Percentiles rank a stretch among this genome's conserved stretches.
These are phyloP conservation scores for Mycena rebaudengoi DNA, from an alignment of 768 basidiomycete genomes.

Conservation along the genomic window DNA sequence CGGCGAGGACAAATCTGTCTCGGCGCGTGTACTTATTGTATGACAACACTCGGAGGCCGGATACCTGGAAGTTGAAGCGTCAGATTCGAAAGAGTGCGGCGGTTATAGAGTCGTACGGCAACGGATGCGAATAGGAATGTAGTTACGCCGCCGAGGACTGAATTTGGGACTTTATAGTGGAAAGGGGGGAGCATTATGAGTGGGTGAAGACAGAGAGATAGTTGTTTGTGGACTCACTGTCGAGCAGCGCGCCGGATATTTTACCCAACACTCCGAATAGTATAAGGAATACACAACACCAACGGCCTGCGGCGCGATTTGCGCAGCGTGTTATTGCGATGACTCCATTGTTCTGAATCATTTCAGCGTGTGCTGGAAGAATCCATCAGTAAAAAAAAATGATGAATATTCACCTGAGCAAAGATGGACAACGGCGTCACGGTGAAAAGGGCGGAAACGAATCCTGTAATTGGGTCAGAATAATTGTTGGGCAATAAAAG, in stretches of 20 bases:
- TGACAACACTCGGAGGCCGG: no score
- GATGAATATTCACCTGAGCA: conserved; percentile 53
- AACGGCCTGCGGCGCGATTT: no score
- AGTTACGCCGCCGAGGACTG: conserved; percentile 85
- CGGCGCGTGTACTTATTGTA: no score
- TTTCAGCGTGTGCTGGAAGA: not conserved
- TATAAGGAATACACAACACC: no score
- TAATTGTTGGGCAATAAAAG: no score
- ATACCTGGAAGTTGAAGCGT: no score
- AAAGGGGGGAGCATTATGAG: conserved; percentile 89
- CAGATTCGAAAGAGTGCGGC: no score
- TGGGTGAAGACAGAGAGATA: conserved; percentile 85
- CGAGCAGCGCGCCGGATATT: conserved; percentile 79
- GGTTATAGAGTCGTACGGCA: no score
- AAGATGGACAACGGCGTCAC: conserved; percentile 82
- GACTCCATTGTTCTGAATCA: conserved; percentile 73
- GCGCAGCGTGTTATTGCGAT: conserved; percentile 90
- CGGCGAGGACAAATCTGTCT: conserved; percentile 44
- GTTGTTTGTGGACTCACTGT: no score
- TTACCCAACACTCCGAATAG: no score
- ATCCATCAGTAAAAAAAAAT: no score
- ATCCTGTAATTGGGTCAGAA: conserved; percentile 87
- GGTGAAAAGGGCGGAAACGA: conserved; percentile 82
- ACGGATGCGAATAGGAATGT: conserved; percentile 87
- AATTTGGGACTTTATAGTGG: no score